Conservation (phyloP, 345 rosid species). For the Bruguiera gymnorhiza region DNA sequence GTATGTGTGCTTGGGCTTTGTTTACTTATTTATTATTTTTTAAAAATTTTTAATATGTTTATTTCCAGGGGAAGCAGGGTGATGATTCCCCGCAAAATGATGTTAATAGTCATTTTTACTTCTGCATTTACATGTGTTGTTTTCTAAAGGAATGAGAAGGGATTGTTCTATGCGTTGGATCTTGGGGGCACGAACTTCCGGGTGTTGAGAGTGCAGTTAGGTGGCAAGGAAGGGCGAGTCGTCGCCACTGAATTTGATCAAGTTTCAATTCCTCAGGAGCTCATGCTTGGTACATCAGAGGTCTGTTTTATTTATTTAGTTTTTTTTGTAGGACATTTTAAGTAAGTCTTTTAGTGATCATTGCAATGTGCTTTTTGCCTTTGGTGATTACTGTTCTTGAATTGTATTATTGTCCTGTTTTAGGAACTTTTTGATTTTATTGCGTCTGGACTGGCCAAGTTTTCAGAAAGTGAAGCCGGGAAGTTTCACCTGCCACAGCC, state of each 20-base stretch:
- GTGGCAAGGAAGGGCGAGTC: constrained; percentile 60
- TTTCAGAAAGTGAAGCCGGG: constrained; percentile 50
- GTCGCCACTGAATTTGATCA: constrained; percentile 65
- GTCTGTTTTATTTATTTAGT: constrained; percentile 24
- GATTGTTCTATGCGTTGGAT: constrained; percentile 86
- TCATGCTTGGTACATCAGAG: constrained; percentile 77
- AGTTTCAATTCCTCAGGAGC: constrained; percentile 63
- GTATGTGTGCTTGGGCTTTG: constrained; percentile 27
- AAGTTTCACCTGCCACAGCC: constrained; percentile 43
- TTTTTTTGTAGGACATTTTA: too few species aligned
- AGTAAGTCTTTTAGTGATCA: too few species aligned
- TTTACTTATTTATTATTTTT: background rate
- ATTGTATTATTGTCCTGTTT: background rate
- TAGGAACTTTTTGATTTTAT: constrained; percentile 82
- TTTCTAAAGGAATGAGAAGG: constrained; percentile 61
- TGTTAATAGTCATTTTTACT: too few species aligned
- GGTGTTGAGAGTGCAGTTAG: constrained; percentile 68
- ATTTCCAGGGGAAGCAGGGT: too few species aligned
- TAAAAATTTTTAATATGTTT: background rate
- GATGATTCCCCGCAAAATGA: too few species aligned
- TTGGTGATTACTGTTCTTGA: background rate
- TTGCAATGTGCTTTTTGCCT: background rate
- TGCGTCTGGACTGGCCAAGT: constrained; percentile 54
- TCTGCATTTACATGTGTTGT: background rate
- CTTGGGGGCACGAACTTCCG: constrained; percentile 89